Base-by-base conservation (phyloP, 345 rosid genomes). In the Populus nigra region DNA sequence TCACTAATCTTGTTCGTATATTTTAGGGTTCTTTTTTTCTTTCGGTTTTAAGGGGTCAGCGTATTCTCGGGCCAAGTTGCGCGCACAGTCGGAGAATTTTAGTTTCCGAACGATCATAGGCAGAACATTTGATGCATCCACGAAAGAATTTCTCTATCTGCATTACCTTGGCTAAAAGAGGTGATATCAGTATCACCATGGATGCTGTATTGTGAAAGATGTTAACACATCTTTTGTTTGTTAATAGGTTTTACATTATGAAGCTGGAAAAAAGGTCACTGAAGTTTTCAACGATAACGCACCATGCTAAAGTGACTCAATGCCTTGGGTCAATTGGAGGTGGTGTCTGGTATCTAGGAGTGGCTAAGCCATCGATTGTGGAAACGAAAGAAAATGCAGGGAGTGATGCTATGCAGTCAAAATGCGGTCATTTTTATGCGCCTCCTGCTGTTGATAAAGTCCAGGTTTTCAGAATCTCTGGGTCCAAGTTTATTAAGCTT, bases 271-370 rank as follows among this genome's bases (percentile, higher is more conserved):
- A 81, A n/a, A 75, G 85, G 36, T 77, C 92, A 0, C 86, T 85
- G 20, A 53, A 74, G 76, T 93, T 93, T 76, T 78, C 88, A 17
- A 57, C 57, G 0, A 89, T 94, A 22, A 89, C 93, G 0, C 98
- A 94, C 79, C 98, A 93, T 76, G 97, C 97, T 0, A 88, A 87
- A 29, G 97, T 94, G 76, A 93, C 97, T 10, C 95, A 94, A 83
- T 90, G 97, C 88, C 90, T 94, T 10, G 98, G 98, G 77, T 83
- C 98, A 23, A 74, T 91, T 29, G 94, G 95, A 16, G 95, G 90
- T 38, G 87, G 81, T 22, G 90, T 72, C 25, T 95, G 98, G 98
- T 93, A 89, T 81, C 85, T 91, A 47, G 99, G 98, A 33, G 89
- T 95, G 1, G 92, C 90, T 8, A 93, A 90, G 85, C 90, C 94